Evolutionary conservation across 192 early-diverging fungal species (phyloP), one percentile per base, ranked within the genome.

Genomic region (Rhizoclosmatium sp.): DNA sequence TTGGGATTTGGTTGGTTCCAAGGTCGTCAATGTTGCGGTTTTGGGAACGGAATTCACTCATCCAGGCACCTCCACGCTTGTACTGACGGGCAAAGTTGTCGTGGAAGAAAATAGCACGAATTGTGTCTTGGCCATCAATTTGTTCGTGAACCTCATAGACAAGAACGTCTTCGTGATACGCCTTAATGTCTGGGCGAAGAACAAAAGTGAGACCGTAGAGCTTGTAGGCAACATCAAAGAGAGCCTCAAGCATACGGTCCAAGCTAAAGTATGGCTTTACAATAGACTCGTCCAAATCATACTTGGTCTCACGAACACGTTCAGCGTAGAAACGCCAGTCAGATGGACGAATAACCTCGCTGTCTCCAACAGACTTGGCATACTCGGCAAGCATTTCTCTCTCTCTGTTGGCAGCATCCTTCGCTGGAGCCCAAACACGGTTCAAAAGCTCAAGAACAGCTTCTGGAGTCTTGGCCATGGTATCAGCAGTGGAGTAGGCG

Each of bases 61-160:
- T 64, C 61, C 61, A 64, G 61, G 61, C 61, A 40, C 61, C 61
- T 7, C 61, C 61, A 21, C 61, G 9, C 61, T 64, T 64, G 61
- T 64, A 64, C 61, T 64, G 61, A 40, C 61, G 61, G 7, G 61
- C 61, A 64, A 64, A 64, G 61, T 64, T 64, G 61, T 64, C 61
- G 61, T 64, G 61, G 10, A 64, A 21, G 61, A 64, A 64, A 40
- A 64, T 64, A 9, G 61, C 61, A 1, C 61, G 61, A 1, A 64
- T 64, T 0, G 61, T 64, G 21, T 64, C 61, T 40, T 64, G 61
- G 61, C 61, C 61, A 40, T 64, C 61, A 23, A 64, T 21, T 64
- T 64, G 10, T 1, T 64, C 61, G 21, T 64, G 61, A 7, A 64
- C 61, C 21, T 64, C 61, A 1, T 64, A 64, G 21, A 64, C 61